phyloP scores from a whole-genome alignment of 225 moss, liverwort and hornwort genomes.

The Pleurozium schreberi region DNA sequence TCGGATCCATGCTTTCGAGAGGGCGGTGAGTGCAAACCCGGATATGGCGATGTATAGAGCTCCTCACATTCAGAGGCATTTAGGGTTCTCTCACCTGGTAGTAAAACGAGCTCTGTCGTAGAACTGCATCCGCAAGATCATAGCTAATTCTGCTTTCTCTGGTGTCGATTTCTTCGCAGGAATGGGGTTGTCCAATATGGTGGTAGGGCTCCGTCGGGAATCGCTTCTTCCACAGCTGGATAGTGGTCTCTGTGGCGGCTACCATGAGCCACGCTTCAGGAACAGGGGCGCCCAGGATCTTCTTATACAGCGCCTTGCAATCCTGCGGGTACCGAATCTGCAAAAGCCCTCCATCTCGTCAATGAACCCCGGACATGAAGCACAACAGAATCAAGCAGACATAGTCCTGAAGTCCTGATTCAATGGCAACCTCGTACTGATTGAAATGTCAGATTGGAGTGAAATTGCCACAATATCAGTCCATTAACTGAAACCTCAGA shows the following conservation, averaged over 20 bases:
- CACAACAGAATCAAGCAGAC: not conserved
- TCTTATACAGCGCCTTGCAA: constrained; percentile 20
- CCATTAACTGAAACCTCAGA: not conserved
- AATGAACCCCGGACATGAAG: not conserved
- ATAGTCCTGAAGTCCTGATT: not conserved
- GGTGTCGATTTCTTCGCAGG: not conserved
- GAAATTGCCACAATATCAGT: not conserved
- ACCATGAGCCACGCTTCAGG: constrained; percentile 30
- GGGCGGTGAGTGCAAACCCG: not conserved
- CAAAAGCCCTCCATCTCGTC: not conserved
- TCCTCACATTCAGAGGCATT: not conserved
- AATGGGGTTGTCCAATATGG: not conserved
- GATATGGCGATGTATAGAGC: not conserved
- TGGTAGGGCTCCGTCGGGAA: constrained; percentile 28
- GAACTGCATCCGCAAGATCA: constrained; percentile 19
- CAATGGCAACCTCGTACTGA: not conserved
- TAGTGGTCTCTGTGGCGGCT: constrained; percentile 9
- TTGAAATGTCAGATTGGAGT: not conserved
- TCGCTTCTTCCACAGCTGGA: constrained; percentile 17
- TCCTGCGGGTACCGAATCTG: constrained; percentile 27
- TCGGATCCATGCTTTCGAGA: not conserved
- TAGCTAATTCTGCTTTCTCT: constrained; percentile 5
- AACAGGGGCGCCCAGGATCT: constrained; percentile 16
- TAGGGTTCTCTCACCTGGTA: constrained; percentile 30
- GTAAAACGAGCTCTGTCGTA: constrained; percentile 59